Evolutionary conservation across 2,329 filamentous ascomycete species (phyloP), one percentile per base, ranked within the genome.

Genomic region (Hypoxylon sp.): DNA sequence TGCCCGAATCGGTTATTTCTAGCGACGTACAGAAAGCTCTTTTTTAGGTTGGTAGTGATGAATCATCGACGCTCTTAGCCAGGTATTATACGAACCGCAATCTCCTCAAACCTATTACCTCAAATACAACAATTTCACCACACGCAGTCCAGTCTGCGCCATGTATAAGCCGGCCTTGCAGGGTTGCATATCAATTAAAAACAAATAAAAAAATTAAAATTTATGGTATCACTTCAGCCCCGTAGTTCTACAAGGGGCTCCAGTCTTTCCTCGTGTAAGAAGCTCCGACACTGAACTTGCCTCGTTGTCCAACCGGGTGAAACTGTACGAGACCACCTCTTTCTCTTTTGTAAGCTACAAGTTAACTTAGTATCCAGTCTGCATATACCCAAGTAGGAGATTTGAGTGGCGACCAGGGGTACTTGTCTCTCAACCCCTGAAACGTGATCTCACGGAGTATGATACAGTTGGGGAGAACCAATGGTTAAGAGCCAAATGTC

Each of bases 401-500:
- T 13, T 37, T 37, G 13, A 37, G n/a, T 6, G 13, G 35, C 13
- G 13, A 6, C 13, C 44, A 50, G 2, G 6, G 13, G 51, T 24
- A 11, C 48, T 50, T n/a, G 22, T 22, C n/a, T 17, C 29, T 44
- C 5, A 48, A n/a, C 22, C 10, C 19, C 13, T 31, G 14, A 22
- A 44, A 29, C 10, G 24, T 11, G 9, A 24, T 5, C 24, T 22
- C 11, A 4, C 6, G 8, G 1, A 35, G 42, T 22, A 24, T n/a
- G 10, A 50, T 46, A 31, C 10, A 31, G 17, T 3, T 10, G n/a
- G 11, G 14, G 17, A 47, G 3, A 44, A 5, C n/a, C 19, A 47
- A 47, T 44, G 17, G 13, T 10, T 3, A 14, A 55, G 1, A 55
- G 24, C n/a, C 19, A 64, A 37, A 83, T 84, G 81, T 83, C 83